Conservation (phyloP, 169 alveolate genomes). For the Plasmodium blacklocki region DNA sequence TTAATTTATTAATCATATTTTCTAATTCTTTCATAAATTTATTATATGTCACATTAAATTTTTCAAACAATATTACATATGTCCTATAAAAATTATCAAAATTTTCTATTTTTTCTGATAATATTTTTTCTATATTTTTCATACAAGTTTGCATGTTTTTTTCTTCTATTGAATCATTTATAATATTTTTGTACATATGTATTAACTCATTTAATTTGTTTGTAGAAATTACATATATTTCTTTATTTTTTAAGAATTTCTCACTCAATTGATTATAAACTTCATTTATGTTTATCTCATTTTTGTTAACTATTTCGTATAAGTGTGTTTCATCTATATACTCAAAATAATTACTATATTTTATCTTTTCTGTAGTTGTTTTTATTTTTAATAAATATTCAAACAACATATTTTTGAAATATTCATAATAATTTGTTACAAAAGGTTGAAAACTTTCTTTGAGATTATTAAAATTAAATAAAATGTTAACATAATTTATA, state of each 20-base stretch:
- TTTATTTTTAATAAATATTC: slow-evolving; percentile 35
- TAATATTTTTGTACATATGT: slow-evolving; percentile 5
- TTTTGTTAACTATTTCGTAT: not conserved
- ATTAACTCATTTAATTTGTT: slow-evolving; percentile 17
- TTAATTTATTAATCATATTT: slow-evolving; percentile 21
- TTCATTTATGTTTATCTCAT: slow-evolving; percentile 4
- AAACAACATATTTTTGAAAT: slow-evolving; percentile 10
- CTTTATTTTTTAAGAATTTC: slow-evolving; percentile 35
- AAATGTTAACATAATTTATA: slow-evolving; percentile 8
- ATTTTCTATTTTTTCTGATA: slow-evolving; percentile 8
- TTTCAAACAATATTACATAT: slow-evolving; percentile 3
- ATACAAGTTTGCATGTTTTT: not conserved
- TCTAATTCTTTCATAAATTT: slow-evolving; percentile 9
- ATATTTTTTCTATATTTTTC: not conserved
- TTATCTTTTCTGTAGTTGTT: slow-evolving; percentile 8
- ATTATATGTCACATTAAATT: slow-evolving; percentile 11
- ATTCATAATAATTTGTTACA: slow-evolving; percentile 16
- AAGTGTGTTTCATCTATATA: not conserved
- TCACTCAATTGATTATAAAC: not conserved
- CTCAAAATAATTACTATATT: slow-evolving; percentile 19
- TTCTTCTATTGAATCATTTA: not conserved
- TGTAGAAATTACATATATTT: slow-evolving; percentile 12
- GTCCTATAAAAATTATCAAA: not conserved
- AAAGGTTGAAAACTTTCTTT: slow-evolving; percentile 10
- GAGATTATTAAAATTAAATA: slow-evolving; percentile 11